Base-by-base conservation (phyloP, 2,329 filamentous ascomycete species). In the Colletotrichum godetiae region DNA sequence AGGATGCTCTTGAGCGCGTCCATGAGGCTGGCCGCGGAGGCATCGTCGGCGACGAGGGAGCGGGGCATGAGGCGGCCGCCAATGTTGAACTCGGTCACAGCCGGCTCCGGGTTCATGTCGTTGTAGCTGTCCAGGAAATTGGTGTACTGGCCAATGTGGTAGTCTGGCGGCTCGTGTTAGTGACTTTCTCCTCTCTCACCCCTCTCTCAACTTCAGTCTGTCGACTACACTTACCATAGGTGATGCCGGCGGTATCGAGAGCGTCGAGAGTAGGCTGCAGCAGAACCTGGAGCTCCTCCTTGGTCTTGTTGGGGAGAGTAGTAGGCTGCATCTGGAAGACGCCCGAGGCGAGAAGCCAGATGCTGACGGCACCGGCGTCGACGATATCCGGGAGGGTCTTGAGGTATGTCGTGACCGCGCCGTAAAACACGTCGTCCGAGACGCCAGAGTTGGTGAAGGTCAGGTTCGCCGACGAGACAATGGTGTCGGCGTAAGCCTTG, bases 381-480 rank as follows among this genome's bases (percentile, higher is more conserved):
- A 74, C 72, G 13, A 74, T 72, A n/a, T 12, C 15, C 29, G 67
- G 68, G 5, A 74, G 61, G 0, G 42, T 49, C 61, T 58, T 74
- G 22, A 71, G 35, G 68, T 72, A 71, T 22, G 56, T 63, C 8
- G 35, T 53, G 22, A 74, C 68, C 7, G 35, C 72, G 52, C 79
- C 79, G 42, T 71, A 67, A 11, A 78, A 76, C 31, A 77, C 72
- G 0, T 78, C 76, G 11, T 76, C 74, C 7, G 75, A 76, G 42
- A 79, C 72, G 33, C 68, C 69, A 8, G 58, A 22, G 72, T 42
- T 73, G 59, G 64, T 68, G 49, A 89, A 87, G 0, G 79, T 81
- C 5, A 90, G 76, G 10, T 82, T 85, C 2, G 86, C 82, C 1
- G 85, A 88, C 0, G 84, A 82, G 4, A 86, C 82, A 0, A 80